A percentile compares a stretch with the other conserved stretches of the same genome.
These are phyloP conservation scores for Przewalskia tangutica DNA, from an alignment of 257 asterid genomes.

Conservation along the genomic window DNA sequence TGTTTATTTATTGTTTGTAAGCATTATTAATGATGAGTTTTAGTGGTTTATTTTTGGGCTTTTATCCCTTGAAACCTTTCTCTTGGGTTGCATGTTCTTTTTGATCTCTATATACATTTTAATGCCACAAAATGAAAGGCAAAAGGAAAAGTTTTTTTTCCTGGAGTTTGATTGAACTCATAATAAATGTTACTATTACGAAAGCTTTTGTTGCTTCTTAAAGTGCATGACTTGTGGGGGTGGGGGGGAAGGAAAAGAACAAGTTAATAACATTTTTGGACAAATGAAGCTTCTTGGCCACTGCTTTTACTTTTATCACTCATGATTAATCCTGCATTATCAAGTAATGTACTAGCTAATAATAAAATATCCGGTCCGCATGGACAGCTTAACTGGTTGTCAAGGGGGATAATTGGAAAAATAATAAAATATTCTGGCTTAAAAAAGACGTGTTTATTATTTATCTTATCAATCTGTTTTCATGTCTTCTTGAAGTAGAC, in stretches of 20 bases:
- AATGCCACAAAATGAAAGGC: background rate
- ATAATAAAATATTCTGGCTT: background rate
- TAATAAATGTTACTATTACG: background rate
- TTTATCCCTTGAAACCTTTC: background rate
- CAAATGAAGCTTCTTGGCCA: background rate
- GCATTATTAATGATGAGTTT: background rate
- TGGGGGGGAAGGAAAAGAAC: background rate
- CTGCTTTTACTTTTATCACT: background rate
- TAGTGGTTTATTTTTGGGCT: background rate
- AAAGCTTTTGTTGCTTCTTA: background rate
- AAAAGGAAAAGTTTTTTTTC: background rate
- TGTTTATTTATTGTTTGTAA: background rate
- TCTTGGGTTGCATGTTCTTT: background rate
- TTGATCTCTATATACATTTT: background rate
- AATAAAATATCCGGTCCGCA: background rate
- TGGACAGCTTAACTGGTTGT: too few relatives aligned
- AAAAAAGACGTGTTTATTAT: background rate
- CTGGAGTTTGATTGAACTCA: background rate
- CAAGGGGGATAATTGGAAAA: too few relatives aligned
- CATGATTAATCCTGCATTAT: background rate
- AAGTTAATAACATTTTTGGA: background rate
- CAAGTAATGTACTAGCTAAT: constrained; percentile 10
- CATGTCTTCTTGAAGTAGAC: background rate
- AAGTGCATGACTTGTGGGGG: background rate
- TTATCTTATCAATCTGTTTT: background rate